phyloP scores from a whole-genome alignment of 805 yeast species.

The Pichia insulana region DNA sequence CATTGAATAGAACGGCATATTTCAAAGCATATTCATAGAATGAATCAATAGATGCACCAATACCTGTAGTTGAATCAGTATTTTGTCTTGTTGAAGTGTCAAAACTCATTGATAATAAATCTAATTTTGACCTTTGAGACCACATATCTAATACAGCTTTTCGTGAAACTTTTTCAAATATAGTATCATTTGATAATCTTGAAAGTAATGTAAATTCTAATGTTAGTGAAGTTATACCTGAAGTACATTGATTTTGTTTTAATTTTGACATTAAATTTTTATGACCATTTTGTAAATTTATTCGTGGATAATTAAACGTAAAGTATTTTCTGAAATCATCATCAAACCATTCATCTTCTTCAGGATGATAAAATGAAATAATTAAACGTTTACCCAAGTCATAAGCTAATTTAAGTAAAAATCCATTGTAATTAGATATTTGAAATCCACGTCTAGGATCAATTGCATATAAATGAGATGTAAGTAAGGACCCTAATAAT shows the following conservation, averaged over 20 bases:
- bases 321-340: constrained; percentile 1
- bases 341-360: constrained; percentile 16
- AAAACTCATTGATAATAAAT: constrained; percentile 71
- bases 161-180: constrained; percentile 55
- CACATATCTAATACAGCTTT: constrained; percentile 63
- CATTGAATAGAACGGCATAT: constrained; percentile 63
- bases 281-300: constrained; percentile 54
- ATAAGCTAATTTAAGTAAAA: constrained; percentile 58
- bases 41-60: constrained; percentile 89
- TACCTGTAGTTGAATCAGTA: constrained; percentile 58
- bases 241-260: constrained; percentile 66
- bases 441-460: constrained; percentile 37
- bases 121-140: constrained; percentile 51
- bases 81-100: constrained; percentile 36
- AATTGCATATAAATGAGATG: constrained; percentile 66
- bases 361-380: constrained; percentile 58
- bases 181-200: constrained; percentile 60
- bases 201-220: constrained; percentile 75
- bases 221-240: constrained; percentile 81
- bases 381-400: constrained; percentile 67
- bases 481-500: constrained; percentile 70
- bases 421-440: constrained; percentile 53
- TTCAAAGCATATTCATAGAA: constrained; percentile 85
- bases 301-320: constrained; percentile 65
- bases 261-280: constrained; percentile 33